Evolutionary conservation across 208 protist species (phyloP).

Genomic region (Acanthamoeba triangularis): DNA sequence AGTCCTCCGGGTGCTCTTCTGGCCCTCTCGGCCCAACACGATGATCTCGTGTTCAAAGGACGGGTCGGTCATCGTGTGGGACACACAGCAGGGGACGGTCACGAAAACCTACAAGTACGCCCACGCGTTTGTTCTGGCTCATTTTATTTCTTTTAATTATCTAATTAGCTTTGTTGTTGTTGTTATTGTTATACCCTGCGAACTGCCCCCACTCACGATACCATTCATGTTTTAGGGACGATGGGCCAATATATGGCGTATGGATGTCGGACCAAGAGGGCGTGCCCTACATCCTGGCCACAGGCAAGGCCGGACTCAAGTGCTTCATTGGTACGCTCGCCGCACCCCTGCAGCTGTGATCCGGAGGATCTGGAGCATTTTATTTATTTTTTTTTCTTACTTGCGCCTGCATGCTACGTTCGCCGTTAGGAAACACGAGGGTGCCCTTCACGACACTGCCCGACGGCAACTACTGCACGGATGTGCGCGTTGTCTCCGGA

Average conservation of each 20-base stretch:
- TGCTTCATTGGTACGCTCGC: no score
- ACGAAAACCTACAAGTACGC: not conserved
- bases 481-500: not conserved
- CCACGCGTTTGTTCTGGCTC: no score
- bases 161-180: no score
- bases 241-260: not conserved
- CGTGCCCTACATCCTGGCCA: not conserved
- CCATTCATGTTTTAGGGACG: not conserved
- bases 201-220: no score
- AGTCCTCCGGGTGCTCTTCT: not conserved
- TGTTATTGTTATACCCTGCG: no score
- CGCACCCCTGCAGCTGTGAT: no score
- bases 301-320: not conserved
- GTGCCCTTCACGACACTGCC: not conserved
- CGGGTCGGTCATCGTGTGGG: not conserved
- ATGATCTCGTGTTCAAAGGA: not conserved
- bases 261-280: not conserved
- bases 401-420: not conserved
- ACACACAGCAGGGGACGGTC: not conserved
- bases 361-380: no score
- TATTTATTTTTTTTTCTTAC: no score
- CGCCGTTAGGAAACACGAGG: not conserved
- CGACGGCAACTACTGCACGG: not conserved
- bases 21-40: not conserved
- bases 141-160: no score